These are phyloP conservation scores for Trichoderma asperellum DNA, from an alignment of 2,329 filamentous ascomycete species.

Conservation along the genomic window DNA sequence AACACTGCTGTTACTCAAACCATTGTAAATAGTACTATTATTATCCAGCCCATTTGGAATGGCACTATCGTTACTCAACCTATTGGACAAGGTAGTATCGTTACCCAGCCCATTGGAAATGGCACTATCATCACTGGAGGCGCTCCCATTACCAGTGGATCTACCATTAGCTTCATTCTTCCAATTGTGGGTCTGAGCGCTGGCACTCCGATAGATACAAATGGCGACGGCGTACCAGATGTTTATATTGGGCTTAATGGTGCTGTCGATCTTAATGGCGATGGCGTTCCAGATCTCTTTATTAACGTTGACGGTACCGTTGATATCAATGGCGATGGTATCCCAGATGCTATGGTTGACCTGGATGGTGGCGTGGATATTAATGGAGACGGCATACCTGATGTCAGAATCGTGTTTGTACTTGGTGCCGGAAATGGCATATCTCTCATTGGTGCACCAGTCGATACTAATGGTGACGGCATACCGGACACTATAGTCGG, in stretches of 20 bases:
- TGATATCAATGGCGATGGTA: slow-evolving; percentile 8
- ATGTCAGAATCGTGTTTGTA: background rate
- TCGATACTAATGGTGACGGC: background rate
- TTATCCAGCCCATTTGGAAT: too few species aligned
- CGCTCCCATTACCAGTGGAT: background rate
- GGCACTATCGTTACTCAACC: too few species aligned
- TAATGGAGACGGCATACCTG: background rate
- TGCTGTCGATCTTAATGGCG: slow-evolving; percentile 2
- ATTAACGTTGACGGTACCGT: background rate
- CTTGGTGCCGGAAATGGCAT: background rate
- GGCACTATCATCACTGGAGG: too few species aligned
- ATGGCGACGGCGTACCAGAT: slow-evolving; percentile 5
- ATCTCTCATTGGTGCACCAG: background rate
- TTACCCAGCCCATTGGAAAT: too few species aligned
- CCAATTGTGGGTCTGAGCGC: background rate
- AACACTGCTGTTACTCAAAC: too few species aligned
- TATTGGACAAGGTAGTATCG: too few species aligned
- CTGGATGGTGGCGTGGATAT: slow-evolving; percentile 1
- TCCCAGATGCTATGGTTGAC: background rate
- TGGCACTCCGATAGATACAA: slow-evolving; percentile 5
- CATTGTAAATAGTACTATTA: too few species aligned
- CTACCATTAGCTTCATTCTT: background rate
- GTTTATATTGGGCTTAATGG: background rate
- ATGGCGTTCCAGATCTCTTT: background rate
- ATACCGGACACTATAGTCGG: background rate